Base-by-base conservation (phyloP, 345 rosid species). In the Pistacia atlantica region DNA sequence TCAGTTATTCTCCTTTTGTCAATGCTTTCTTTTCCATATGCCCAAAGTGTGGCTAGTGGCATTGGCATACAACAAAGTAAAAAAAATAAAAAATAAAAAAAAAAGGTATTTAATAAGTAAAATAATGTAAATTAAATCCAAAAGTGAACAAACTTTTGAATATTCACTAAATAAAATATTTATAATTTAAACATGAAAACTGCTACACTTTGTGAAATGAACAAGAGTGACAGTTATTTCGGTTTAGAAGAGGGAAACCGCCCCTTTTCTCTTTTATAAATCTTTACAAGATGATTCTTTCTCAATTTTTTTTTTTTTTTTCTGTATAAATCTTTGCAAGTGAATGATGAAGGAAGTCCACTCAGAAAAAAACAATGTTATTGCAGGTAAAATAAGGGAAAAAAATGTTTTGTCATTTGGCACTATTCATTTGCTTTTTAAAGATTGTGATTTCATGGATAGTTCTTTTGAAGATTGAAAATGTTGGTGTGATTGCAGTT, bases 141-240 rank as follows among this genome's bases (percentile, higher is more conserved):
- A 31, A 31, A 31, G 33, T 31, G 12, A 49, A 49, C 0, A 10
- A 7, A 49, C 1, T 49, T 49, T 49, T 49, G 54, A 49, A 49
- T 49, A 10, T 49, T 49, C 11, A 49, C 12, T 49, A 8, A 49
- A 49, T 31, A 31, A 31, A 31, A 31, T 31, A 31, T 31, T 31
- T 31, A 31, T 31, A 31, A 31, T 31, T 31, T 31, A 31, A 42
- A 42, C 46, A 63, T 20, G 49, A 20, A 76, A 66, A 28, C 70
- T 38, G 20, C 38, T 18, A 20, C 45, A n/a, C 4, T 42, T n/a
- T 10, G 59, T 58, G 8, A 35, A n/a, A 35, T 14, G 38, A 72
- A 45, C 3, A 22, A 71, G 28, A 52, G 42, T 25, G 78, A 69
- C 80, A 37, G 80, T 73, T 77, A 33, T 63, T 77, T 52, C 69